phyloP scores from a whole-genome alignment of 371 early-diverging fungal species.

The Mucor lusitanicus region DNA sequence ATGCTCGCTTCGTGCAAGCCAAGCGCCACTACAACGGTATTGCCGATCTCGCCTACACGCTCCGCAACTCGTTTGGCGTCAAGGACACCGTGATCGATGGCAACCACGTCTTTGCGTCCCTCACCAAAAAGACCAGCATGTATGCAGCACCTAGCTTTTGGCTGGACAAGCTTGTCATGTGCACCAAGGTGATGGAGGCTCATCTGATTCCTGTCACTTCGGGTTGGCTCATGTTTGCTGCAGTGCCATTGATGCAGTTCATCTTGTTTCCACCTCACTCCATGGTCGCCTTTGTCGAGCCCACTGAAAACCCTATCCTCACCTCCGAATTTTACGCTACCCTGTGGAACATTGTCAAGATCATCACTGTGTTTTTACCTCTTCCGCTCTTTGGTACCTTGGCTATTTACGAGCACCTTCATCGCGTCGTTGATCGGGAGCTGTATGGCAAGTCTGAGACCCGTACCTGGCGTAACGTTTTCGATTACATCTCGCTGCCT shows the following conservation, averaged over 20 bases:
- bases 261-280: constrained; percentile 48
- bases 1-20: constrained; percentile 71
- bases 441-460: constrained; percentile 44
- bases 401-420: constrained; percentile 51
- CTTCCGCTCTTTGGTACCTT: constrained; percentile 48
- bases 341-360: constrained; percentile 49
- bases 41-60: constrained; percentile 51
- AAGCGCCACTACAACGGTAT: constrained; percentile 67
- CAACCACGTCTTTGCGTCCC: constrained; percentile 15
- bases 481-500: constrained; percentile 56
- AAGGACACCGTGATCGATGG: constrained; percentile 10
- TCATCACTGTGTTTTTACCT: constrained; percentile 49
- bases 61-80: constrained; percentile 35
- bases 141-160: constrained; percentile 35
- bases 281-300: constrained; percentile 35
- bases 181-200: constrained; percentile 54
- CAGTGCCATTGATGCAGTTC: constrained; percentile 54
- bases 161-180: constrained; percentile 41
- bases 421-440: constrained; percentile 51
- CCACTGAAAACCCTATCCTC: constrained; percentile 46
- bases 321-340: constrained; percentile 46
- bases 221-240: constrained; percentile 60
- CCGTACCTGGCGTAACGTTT: constrained; percentile 47
- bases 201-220: constrained; percentile 55
- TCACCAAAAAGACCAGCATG: constrained; percentile 36